A percentile compares a stretch with the other conserved stretches of the same genome.
Conservation (phyloP, 2,329 filamentous ascomycete genomes). For the Phyllosticta paracitricarpa region DNA sequence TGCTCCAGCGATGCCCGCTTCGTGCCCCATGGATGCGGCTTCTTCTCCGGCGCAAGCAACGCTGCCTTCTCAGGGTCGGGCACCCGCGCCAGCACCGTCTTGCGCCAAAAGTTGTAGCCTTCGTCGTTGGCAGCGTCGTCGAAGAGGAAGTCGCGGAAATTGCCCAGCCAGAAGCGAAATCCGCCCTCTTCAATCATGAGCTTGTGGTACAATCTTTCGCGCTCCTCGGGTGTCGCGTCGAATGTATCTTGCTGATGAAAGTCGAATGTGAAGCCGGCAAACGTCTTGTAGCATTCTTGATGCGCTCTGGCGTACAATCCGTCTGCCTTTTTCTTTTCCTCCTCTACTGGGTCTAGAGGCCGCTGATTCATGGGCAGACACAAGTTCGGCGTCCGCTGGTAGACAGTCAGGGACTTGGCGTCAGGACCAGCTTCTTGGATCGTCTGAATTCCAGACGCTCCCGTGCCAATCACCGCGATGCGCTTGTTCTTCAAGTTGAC, state of each 20-base stretch:
- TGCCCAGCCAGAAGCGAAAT: constrained; percentile 26
- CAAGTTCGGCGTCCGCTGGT: constrained; percentile 14
- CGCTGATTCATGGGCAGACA: constrained; percentile 21
- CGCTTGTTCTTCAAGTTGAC: constrained; percentile 5
- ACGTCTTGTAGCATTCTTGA: constrained; percentile 20
- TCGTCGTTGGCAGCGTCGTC: constrained; percentile 13
- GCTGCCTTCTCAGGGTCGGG: constrained; percentile 40
- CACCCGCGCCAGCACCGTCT: constrained; percentile 22
- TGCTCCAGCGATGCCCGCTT: constrained; percentile 22
- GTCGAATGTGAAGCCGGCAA: constrained; percentile 17
- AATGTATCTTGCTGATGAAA: constrained; percentile 11
- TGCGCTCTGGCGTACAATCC: constrained; percentile 6
- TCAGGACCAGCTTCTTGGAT: constrained; percentile 13
- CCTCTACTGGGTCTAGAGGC: constrained; percentile 13
- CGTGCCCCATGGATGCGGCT: constrained; percentile 38
- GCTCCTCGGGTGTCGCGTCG: constrained; percentile 14
- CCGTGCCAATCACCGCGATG: constrained; percentile 10
- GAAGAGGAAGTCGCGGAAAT: constrained; percentile 18
- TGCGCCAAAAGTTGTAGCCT: constrained; percentile 15
- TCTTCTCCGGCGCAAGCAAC: constrained; percentile 41
- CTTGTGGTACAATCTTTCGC: constrained; percentile 14
- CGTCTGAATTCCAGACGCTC: constrained; percentile 7
- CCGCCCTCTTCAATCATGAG: constrained; percentile 26
- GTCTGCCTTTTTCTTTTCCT: constrained; percentile 12
- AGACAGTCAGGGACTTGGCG: not conserved